Percentiles rank a stretch among this genome's conserved stretches.
phyloP scores from a whole-genome alignment of 257 asterid species.

The Orobanche coerulescens region DNA sequence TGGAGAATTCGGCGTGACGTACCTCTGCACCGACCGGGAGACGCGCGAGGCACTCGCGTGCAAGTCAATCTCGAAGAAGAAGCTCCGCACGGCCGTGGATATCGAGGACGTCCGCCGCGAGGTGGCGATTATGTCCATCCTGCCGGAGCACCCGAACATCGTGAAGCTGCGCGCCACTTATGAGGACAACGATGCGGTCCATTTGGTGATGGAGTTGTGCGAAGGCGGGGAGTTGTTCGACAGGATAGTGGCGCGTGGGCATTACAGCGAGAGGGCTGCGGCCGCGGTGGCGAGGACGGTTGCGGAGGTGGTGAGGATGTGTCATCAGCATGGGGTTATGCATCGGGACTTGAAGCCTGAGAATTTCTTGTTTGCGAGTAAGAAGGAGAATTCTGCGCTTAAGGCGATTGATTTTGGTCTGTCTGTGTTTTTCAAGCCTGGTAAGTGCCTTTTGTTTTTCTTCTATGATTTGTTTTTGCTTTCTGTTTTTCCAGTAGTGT shows the following conservation, averaged over 20 bases:
- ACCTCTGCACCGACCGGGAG: constrained; percentile 84
- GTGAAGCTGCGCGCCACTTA: constrained; percentile 84
- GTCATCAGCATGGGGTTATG: constrained; percentile 84
- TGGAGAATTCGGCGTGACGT: constrained; percentile 89
- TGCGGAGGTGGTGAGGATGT: constrained; percentile 88
- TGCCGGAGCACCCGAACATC: constrained; percentile 74
- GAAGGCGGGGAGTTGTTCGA: constrained; percentile 94
- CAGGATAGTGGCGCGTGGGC: constrained; percentile 91
- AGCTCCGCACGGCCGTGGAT: constrained; percentile 79
- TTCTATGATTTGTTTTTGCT: neutral
- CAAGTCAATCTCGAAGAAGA: constrained; percentile 88
- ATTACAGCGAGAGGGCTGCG: constrained; percentile 92
- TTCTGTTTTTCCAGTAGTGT: neutral
- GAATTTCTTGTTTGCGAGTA: constrained; percentile 78
- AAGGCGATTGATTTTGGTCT: constrained; percentile 92
- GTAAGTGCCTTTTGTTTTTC: constrained; percentile 24
- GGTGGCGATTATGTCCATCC: constrained; percentile 82
- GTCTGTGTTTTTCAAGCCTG: constrained; percentile 89
- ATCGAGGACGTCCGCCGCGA: constrained; percentile 90
- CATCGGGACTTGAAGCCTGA: constrained; percentile 99
- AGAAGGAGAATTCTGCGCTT: constrained; percentile 80
- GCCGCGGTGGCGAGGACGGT: constrained; percentile 63
- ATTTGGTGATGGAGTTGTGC: constrained; percentile 87
- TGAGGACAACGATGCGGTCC: constrained; percentile 89
- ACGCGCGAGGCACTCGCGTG: constrained; percentile 77